A percentile compares a stretch with the other conserved stretches of the same genome.
phyloP scores from a whole-genome alignment of 1,284 basidiomycete species.

The Apiotrichum mycotoxinovorans region DNA sequence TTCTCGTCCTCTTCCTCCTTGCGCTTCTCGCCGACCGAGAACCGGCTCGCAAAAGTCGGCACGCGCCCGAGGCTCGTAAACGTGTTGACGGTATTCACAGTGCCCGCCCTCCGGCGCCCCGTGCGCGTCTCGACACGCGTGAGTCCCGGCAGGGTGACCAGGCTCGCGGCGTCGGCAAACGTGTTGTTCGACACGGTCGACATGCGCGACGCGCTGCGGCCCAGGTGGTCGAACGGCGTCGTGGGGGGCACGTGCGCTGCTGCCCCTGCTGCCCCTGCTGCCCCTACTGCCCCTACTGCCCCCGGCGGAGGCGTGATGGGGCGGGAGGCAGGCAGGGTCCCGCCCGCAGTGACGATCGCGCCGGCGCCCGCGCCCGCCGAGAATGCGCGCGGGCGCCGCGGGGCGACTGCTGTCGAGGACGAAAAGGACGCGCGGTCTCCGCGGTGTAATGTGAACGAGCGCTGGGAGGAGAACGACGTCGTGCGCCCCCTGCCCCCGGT shows the following conservation, averaged over 20 bases:
- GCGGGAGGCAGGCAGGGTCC: background rate
- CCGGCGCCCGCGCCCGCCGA: constrained; percentile 11
- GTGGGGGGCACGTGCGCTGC: background rate
- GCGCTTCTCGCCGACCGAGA: background rate
- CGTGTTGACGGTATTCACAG: constrained; percentile 14
- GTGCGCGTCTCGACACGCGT: constrained; percentile 16
- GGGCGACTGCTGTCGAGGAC: too few relatives aligned
- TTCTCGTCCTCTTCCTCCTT: constrained; percentile 2
- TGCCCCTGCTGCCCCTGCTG: background rate
- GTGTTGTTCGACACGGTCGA: constrained; percentile 18
- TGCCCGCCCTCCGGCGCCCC: constrained; percentile 14
- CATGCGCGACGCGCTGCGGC: constrained; percentile 17
- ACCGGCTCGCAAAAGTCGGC: background rate
- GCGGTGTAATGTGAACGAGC: background rate
- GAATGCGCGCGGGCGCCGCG: constrained; percentile 11
- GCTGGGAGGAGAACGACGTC: background rate
- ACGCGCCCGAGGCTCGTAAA: constrained; percentile 10
- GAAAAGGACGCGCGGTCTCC: background rate
- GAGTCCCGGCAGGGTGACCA: constrained; percentile 14
- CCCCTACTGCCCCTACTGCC: too few relatives aligned
- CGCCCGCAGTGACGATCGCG: constrained; percentile 5
- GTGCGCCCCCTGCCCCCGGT: background rate
- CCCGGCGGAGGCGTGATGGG: constrained; percentile 1
- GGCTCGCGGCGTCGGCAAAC: constrained; percentile 12
- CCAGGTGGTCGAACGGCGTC: constrained; percentile 10